These are phyloP conservation scores for Austroboletus rostrupii DNA, from an alignment of 1,284 basidiomycete species.

Conservation along the genomic window DNA sequence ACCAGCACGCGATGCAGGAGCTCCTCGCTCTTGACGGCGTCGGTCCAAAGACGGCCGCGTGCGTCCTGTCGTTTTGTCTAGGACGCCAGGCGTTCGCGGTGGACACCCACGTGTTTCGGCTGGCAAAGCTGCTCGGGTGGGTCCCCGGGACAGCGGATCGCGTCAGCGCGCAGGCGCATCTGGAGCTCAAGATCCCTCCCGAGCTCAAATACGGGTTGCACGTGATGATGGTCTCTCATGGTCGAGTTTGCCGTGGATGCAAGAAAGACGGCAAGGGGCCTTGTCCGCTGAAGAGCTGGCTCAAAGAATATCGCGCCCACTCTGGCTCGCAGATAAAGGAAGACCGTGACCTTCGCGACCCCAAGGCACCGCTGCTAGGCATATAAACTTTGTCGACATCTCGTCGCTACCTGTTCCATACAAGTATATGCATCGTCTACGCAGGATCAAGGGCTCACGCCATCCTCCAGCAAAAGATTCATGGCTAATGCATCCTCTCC, in stretches of 20 bases:
- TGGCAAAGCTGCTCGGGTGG: constrained; percentile 68
- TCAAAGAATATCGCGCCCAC: constrained; percentile 9
- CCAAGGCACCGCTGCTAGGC: not conserved
- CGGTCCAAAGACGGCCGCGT: constrained; percentile 77
- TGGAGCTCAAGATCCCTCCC: constrained; percentile 59
- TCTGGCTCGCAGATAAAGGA: not conserved
- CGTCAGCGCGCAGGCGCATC: constrained; percentile 66
- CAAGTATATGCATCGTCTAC: not conserved
- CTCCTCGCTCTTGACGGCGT: constrained; percentile 68
- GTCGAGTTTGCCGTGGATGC: constrained; percentile 52
- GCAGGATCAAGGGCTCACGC: not conserved
- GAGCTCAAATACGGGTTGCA: constrained; percentile 71
- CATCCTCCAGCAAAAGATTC: constrained; percentile 2
- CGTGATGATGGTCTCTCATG: constrained; percentile 68
- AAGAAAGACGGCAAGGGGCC: constrained; percentile 32
- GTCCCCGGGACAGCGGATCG: constrained; percentile 59
- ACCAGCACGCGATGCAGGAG: constrained; percentile 66
- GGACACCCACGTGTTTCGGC: constrained; percentile 70
- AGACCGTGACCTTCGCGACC: not conserved
- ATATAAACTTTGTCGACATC: not conserved
- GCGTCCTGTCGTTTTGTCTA: constrained; percentile 75
- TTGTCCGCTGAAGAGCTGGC: constrained; percentile 27
- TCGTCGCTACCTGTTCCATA: not conserved
- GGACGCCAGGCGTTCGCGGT: constrained; percentile 73
- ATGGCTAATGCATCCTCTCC: constrained; percentile 5